Base-by-base conservation (phyloP, 2,329 filamentous ascomycete species). In the Aaosphaeria arxii region DNA sequence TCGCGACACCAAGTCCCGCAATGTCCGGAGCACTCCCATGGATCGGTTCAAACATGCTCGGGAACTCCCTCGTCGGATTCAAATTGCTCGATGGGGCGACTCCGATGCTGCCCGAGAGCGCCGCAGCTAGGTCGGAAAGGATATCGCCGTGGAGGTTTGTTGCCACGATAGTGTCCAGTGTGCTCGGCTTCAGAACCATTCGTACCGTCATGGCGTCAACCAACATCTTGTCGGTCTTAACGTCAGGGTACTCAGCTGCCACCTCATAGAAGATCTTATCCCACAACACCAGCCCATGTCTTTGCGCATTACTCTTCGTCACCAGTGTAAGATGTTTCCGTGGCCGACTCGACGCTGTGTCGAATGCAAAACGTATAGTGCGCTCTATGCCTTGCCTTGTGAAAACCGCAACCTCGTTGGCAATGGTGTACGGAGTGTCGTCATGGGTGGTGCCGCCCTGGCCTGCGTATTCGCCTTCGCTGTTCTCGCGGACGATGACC, bases 81-180 rank as follows among this genome's bases (percentile, higher is more conserved):
- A 88, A 72, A 56, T 88, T 89, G 39, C 79, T 83, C 0, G 85
- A 87, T 3, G 86, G 85, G 4, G 86, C 86, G 49, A 89, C 88
- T 6, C 86, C 85, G 51, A 89, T 88, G 2, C 80, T 85, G 0
- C 86, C 86, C 3, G 85, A 85, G 5, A 88, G 72, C 0, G 85
- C 84, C 11, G 86, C 85, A 5, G 85, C 86, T 17, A 89, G 73
- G 58, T 89, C 86, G 0, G 84, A 87, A 4, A 89, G 77, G 43
- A 88, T 88, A 55, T 88, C 85, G 4, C 84, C 84, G 41, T 71
- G 68, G 58, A 85, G 59, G 54, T 86, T 86, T 4, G 80, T 83
- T 1, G 81, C 83, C 24, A 86, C 83, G 51, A 86, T 82, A 0
- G 82, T 85, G 55, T 86, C 83, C 11, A 86, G 58, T 1, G 71